A percentile compares a stretch with the other conserved stretches of the same genome.
Conservation (phyloP, 2,329 filamentous ascomycete species). For the Cladosporium sp. region DNA sequence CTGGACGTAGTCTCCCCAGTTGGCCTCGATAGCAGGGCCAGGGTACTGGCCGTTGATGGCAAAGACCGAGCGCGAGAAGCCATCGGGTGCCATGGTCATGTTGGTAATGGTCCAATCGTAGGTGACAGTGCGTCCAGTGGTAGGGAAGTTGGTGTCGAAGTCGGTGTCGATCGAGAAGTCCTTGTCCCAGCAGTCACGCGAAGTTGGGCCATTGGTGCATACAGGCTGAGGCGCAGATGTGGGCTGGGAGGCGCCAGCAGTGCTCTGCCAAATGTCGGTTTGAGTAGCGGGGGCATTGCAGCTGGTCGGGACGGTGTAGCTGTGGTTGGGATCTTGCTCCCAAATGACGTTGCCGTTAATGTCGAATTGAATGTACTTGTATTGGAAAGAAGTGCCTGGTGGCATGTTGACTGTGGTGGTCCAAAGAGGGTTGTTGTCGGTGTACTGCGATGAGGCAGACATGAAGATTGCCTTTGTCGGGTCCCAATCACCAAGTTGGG, state of each 20-base stretch:
- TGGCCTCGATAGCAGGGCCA: constrained; percentile 44
- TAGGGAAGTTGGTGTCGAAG: constrained; percentile 36
- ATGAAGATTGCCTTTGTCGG: constrained; percentile 55
- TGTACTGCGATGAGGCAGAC: constrained; percentile 58
- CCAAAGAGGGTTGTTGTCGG: constrained; percentile 62
- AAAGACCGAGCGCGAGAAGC: constrained; percentile 34
- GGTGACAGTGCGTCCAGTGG: constrained; percentile 33
- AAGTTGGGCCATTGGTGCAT: constrained; percentile 33
- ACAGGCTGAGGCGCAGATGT: constrained; percentile 24
- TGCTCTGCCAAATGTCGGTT: constrained; percentile 41
- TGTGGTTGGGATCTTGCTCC: constrained; percentile 60
- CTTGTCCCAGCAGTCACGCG: constrained; percentile 32
- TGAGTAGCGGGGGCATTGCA: constrained; percentile 39
- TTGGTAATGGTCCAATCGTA: constrained; percentile 49
- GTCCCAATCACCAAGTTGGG: constrained; percentile 64
- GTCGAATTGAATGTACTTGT: constrained; percentile 65
- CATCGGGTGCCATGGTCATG: constrained; percentile 48
- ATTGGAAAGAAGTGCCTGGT: constrained; percentile 54
- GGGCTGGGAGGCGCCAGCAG: constrained; percentile 15
- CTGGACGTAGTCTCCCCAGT: constrained; percentile 43
- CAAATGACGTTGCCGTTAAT: constrained; percentile 58
- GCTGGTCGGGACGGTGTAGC: constrained; percentile 42
- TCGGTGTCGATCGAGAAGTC: constrained; percentile 37
- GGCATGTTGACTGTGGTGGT: constrained; percentile 55
- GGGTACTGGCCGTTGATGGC: constrained; percentile 66